These are phyloP conservation scores for Pseudomonodictys pantanalensis DNA, from an alignment of 495 filamentous ascomycete genomes.

Conservation along the genomic window DNA sequence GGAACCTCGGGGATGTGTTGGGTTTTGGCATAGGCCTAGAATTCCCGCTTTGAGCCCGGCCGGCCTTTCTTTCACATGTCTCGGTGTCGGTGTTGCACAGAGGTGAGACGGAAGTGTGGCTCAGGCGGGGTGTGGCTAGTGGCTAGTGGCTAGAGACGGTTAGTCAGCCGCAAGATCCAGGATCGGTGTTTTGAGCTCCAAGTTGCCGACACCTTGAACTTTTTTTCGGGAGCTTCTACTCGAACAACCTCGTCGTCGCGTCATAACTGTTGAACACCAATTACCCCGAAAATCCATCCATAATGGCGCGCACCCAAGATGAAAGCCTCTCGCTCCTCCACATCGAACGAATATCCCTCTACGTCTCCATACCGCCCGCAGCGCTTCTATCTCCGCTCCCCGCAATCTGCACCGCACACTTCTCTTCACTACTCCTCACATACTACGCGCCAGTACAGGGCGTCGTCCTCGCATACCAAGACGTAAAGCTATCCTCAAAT, in stretches of 20 bases:
- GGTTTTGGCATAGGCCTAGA: neutral
- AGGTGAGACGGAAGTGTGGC: no score
- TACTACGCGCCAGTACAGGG: constrained; percentile 71
- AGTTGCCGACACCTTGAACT: no score
- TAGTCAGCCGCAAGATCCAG: no score
- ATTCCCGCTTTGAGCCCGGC: neutral
- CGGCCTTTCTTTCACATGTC: neutral
- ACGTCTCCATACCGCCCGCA: constrained; percentile 68
- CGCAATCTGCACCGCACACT: constrained; percentile 67
- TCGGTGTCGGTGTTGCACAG: neutral
- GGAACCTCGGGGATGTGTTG: constrained; percentile 21
- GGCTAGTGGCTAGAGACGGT: no score
- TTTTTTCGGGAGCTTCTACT: no score
- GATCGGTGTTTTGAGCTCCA: no score
- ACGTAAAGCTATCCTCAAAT: constrained; percentile 46
- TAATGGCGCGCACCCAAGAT: constrained; percentile 16
- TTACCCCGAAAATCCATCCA: neutral
- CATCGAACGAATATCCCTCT: constrained; percentile 61
- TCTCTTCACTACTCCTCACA: constrained; percentile 70
- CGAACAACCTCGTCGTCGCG: no score
- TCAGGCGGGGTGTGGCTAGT: no score
- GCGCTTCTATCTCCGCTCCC: constrained; percentile 60
- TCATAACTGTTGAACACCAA: no score
- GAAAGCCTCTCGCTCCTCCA: constrained; percentile 54
- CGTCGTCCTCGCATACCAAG: constrained; percentile 67